Conservation (phyloP, 129 eudicot species). For the Mikania micrantha region DNA sequence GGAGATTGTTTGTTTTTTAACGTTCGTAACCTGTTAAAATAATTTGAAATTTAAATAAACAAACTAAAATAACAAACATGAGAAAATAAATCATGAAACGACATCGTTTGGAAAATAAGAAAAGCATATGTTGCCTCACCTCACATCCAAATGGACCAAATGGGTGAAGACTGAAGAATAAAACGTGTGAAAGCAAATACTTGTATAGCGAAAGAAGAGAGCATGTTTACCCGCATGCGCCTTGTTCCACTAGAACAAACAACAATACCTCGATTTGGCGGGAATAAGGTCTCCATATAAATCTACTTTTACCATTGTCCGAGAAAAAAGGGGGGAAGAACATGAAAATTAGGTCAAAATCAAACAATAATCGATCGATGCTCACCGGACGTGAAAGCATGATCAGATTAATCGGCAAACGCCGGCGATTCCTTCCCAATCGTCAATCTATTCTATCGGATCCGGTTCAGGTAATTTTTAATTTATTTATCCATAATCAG, state of each 20-base stretch:
- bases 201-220: background rate
- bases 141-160: no score
- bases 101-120: no score
- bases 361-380: slow-evolving; percentile 28
- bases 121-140: no score
- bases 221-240: background rate
- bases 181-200: no score
- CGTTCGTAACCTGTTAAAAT: no score
- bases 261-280: slow-evolving; percentile 29
- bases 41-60: no score
- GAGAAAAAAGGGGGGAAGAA: background rate
- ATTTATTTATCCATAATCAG: background rate
- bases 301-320: background rate
- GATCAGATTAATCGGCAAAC: slow-evolving; percentile 65
- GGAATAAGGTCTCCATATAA: slow-evolving; percentile 11
- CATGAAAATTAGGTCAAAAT: slow-evolving; percentile 32
- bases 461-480: slow-evolving; percentile 26
- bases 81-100: no score
- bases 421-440: slow-evolving; percentile 75
- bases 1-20: no score
- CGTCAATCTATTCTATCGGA: slow-evolving; percentile 43
- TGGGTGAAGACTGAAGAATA: no score
- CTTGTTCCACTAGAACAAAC: slow-evolving; percentile 5
- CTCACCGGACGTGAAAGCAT: slow-evolving; percentile 77
- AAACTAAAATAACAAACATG: no score